Evolutionary conservation across 805 yeast species (phyloP).

Genomic region (Suhomyces xylopsoci): DNA sequence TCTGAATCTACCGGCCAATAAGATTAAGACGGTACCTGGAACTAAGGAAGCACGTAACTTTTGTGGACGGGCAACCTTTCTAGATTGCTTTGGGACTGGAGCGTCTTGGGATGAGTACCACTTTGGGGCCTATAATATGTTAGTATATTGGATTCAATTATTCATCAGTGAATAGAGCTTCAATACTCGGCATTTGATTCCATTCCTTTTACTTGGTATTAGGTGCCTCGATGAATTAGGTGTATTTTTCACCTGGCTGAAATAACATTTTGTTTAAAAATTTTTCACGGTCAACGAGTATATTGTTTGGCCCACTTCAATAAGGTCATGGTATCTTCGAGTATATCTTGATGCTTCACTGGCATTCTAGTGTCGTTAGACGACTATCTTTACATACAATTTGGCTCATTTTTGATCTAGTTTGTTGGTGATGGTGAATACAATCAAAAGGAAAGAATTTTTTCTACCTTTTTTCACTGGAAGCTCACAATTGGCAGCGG

Average conservation of each 20-base stretch:
- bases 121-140: constrained; percentile 45
- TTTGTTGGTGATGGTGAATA: constrained; percentile 13
- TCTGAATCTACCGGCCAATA: constrained; percentile 99
- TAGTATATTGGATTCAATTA: neutral
- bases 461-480: constrained; percentile 11
- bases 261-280: neutral
- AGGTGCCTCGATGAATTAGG: neutral
- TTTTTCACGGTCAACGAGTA: neutral
- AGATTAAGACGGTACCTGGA: constrained; percentile 96
- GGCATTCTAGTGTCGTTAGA: neutral
- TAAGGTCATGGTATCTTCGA: neutral
- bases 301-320: neutral
- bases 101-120: constrained; percentile 94
- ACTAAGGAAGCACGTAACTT: constrained; percentile 92
- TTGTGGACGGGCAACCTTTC: constrained; percentile 91
- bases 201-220: neutral
- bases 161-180: neutral
- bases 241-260: neutral
- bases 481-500: neutral
- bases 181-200: neutral
- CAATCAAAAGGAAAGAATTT: constrained; percentile 12
- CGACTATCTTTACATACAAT: constrained; percentile 24
- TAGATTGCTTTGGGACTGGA: constrained; percentile 81
- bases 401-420: constrained; percentile 20
- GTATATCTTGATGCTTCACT: neutral